These are phyloP conservation scores for Peniophora sp. DNA, from an alignment of 1,284 basidiomycete genomes.

Conservation along the genomic window DNA sequence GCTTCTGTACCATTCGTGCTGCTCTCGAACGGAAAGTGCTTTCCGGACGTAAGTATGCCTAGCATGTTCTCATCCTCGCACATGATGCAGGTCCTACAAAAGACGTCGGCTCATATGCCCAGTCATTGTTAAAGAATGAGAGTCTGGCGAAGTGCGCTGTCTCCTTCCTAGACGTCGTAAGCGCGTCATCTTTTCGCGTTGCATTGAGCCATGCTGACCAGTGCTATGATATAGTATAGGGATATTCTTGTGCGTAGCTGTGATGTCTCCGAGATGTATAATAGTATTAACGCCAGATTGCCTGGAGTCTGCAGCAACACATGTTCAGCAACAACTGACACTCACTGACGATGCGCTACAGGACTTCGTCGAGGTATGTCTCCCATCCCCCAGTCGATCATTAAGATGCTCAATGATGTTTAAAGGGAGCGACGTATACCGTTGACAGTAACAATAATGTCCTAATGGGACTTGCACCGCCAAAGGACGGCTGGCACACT, in stretches of 20 bases:
- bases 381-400: background rate
- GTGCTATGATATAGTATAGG: slow-evolving; percentile 25
- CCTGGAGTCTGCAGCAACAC: slow-evolving; percentile 35
- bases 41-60: background rate
- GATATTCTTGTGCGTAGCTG: slow-evolving; percentile 30
- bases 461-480: slow-evolving; percentile 40
- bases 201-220: background rate
- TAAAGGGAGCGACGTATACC: slow-evolving; percentile 34
- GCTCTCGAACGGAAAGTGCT: slow-evolving; percentile 33
- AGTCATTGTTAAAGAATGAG: background rate
- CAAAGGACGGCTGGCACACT: slow-evolving; percentile 28
- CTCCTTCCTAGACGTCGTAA: slow-evolving; percentile 1
- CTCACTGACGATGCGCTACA: slow-evolving; percentile 36
- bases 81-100: slow-evolving; percentile 14
- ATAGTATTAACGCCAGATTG: too few relatives aligned
- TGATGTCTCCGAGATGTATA: background rate
- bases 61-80: background rate
- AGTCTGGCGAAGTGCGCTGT: background rate
- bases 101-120: slow-evolving; percentile 6
- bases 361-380: slow-evolving; percentile 40
- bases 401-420: background rate
- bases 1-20: slow-evolving; percentile 42
- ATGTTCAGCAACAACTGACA: slow-evolving; percentile 36
- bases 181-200: slow-evolving; percentile 7
- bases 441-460: slow-evolving; percentile 35